A percentile compares a stretch with the other conserved stretches of the same genome.
These are phyloP conservation scores for Phlebiopsis flavidoalba DNA, from an alignment of 768 basidiomycete species.

Conservation along the genomic window DNA sequence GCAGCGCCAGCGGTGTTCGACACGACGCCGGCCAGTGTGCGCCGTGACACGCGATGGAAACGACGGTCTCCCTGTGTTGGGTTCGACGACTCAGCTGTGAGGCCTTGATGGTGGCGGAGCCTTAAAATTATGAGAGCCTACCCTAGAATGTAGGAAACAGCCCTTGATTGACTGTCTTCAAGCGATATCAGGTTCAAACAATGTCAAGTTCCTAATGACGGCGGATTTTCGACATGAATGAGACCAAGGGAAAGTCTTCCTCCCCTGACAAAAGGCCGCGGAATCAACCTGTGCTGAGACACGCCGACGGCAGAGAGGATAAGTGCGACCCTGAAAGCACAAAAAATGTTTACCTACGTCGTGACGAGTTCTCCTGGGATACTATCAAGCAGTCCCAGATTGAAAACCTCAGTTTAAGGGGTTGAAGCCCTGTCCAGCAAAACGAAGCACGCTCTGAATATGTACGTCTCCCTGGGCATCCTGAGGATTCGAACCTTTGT, in stretches of 20 bases:
- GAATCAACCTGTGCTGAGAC: conserved; percentile 48
- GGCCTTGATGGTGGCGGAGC: too few species aligned
- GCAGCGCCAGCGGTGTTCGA: conserved; percentile 69
- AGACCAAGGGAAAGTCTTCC: conserved; percentile 47
- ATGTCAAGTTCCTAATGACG: conserved; percentile 47
- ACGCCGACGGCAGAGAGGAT: conserved; percentile 30
- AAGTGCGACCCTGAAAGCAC: not conserved
- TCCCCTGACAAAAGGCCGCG: conserved; percentile 60
- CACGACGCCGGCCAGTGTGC: conserved; percentile 50
- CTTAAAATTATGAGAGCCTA: conserved; percentile 1
- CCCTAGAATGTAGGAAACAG: conserved; percentile 59
- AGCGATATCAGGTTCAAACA: conserved; percentile 47
- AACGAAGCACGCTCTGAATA: conserved; percentile 24
- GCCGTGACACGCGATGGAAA: conserved; percentile 35
- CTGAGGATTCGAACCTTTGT: too few species aligned
- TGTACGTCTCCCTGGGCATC: conserved; percentile 13
- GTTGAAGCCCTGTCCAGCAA: conserved; percentile 40
- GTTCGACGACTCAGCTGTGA: too few species aligned
- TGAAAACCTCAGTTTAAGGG: conserved; percentile 57
- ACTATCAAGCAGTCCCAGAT: conserved; percentile 43
- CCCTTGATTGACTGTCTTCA: conserved; percentile 39
- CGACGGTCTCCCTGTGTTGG: conserved; percentile 28
- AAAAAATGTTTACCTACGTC: conserved; percentile 33
- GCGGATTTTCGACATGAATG: conserved; percentile 63
- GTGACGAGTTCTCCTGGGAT: conserved; percentile 45